Evolutionary conservation across 2,329 filamentous ascomycete genomes (phyloP).

Genomic region (Monosporascus sp.): DNA sequence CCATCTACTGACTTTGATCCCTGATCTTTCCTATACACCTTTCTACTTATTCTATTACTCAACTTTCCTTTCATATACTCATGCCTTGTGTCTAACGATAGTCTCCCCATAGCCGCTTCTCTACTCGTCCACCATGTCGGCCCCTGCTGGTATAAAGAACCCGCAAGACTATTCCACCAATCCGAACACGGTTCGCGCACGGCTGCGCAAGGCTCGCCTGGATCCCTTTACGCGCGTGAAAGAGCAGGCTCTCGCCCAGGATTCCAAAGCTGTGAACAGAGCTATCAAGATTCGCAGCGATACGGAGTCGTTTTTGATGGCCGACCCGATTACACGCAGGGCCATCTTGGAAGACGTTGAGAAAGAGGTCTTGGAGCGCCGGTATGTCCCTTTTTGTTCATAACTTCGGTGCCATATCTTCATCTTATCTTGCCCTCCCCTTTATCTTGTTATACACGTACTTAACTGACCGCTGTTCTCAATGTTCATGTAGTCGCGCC

Average conservation of each 20-base stretch:
- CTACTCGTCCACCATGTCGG: slow-evolving; percentile 4
- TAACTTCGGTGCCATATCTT: no score
- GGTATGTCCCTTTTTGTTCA: background rate
- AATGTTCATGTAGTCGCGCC: no score
- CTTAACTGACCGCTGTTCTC: background rate
- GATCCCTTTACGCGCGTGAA: slow-evolving; percentile 4
- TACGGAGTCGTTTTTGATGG: slow-evolving; percentile 7
- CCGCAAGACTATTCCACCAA: slow-evolving; percentile 21
- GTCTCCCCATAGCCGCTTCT: slow-evolving; percentile 4
- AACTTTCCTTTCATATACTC: no score
- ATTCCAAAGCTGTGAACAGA: slow-evolving; percentile 15
- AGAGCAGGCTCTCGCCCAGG: slow-evolving; percentile 15
- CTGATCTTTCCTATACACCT: background rate
- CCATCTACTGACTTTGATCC: no score
- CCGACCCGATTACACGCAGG: slow-evolving; percentile 1
- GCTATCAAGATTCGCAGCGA: slow-evolving; percentile 10
- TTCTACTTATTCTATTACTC: background rate
- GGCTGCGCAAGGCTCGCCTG: slow-evolving; percentile 14
- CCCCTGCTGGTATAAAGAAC: slow-evolving; percentile 4
- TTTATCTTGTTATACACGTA: no score
- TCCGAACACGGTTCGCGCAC: slow-evolving; percentile 17
- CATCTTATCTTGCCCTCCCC: no score
- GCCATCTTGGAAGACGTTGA: slow-evolving; percentile 9
- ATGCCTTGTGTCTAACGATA: no score
- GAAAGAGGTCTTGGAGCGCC: slow-evolving; percentile 13